A percentile compares a stretch with the other conserved stretches of the same genome.
phyloP scores from a whole-genome alignment of 805 yeast species.

The Barnettozyma californica region DNA sequence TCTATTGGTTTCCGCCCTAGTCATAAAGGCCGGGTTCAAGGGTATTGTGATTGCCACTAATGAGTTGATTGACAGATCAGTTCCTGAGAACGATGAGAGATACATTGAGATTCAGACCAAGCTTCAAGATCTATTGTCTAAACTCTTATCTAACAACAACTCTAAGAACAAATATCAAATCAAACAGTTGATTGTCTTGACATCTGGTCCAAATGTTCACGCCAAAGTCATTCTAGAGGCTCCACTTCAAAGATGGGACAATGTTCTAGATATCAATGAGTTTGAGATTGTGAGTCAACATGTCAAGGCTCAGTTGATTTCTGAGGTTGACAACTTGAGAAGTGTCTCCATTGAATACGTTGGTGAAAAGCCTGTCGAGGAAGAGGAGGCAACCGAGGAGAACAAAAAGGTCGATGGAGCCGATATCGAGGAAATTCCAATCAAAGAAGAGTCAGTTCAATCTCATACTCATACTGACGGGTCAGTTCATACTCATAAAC shows the following conservation, averaged over 20 bases:
- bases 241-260: constrained; percentile 42
- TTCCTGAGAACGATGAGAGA: constrained; percentile 44
- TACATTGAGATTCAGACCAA: constrained; percentile 39
- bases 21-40: constrained; percentile 77
- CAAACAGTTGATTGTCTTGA: constrained; percentile 40
- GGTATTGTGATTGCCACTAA: constrained; percentile 65
- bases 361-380: constrained; percentile 26
- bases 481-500: constrained; percentile 24
- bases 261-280: constrained; percentile 35
- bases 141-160: constrained; percentile 38
- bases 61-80: constrained; percentile 75
- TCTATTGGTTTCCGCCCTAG: constrained; percentile 70
- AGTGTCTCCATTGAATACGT: constrained; percentile 37
- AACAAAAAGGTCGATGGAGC: not conserved
- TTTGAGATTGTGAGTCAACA: constrained; percentile 37
- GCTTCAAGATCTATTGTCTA: constrained; percentile 29
- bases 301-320: constrained; percentile 29
- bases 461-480: constrained; percentile 25
- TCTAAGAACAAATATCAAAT: constrained; percentile 34
- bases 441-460: constrained; percentile 12
- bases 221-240: constrained; percentile 31
- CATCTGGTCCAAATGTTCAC: constrained; percentile 53
- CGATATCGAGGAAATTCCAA: not conserved
- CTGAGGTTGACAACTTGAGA: constrained; percentile 38
- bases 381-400: not conserved